Percentiles rank a stretch among this genome's conserved stretches.
Conservation (phyloP, 768 basidiomycete species). For the Leccinum longicurvipes region DNA sequence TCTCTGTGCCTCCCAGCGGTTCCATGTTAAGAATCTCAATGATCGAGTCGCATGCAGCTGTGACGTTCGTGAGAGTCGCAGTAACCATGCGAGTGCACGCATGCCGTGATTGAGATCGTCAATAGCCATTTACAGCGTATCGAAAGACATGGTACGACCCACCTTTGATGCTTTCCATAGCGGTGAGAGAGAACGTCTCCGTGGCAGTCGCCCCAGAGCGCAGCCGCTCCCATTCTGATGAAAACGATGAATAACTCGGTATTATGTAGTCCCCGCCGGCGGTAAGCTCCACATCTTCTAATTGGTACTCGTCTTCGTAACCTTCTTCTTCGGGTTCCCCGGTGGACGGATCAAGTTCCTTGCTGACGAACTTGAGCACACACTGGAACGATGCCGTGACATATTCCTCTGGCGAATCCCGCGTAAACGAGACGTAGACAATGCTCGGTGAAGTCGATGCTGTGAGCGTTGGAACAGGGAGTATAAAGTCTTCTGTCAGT, state of each 20-base stretch:
- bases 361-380: slow-evolving; percentile 91
- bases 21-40: slow-evolving; percentile 98
- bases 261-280: slow-evolving; percentile 93
- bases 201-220: slow-evolving; percentile 72
- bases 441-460: slow-evolving; percentile 73
- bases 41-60: slow-evolving; percentile 95
- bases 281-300: slow-evolving; percentile 93
- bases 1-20: slow-evolving; percentile 86
- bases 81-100: slow-evolving; percentile 11
- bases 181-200: slow-evolving; percentile 90
- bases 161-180: slow-evolving; percentile 95
- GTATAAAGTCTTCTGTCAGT: slow-evolving; percentile 92
- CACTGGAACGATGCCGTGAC: slow-evolving; percentile 84
- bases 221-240: slow-evolving; percentile 93
- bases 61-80: slow-evolving; percentile 6
- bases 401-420: slow-evolving; percentile 74
- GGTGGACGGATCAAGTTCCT: slow-evolving; percentile 93
- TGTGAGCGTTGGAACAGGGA: slow-evolving; percentile 71
- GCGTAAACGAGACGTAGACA: slow-evolving; percentile 92
- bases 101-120: slow-evolving; percentile 17
- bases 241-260: slow-evolving; percentile 91
- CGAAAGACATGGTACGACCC: slow-evolving; percentile 26
- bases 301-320: slow-evolving; percentile 98
- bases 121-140: slow-evolving; percentile 12
- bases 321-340: slow-evolving; percentile 97